Evolutionary conservation across 345 rosid genomes (phyloP).

Genomic region (Dovyalis caffra): DNA sequence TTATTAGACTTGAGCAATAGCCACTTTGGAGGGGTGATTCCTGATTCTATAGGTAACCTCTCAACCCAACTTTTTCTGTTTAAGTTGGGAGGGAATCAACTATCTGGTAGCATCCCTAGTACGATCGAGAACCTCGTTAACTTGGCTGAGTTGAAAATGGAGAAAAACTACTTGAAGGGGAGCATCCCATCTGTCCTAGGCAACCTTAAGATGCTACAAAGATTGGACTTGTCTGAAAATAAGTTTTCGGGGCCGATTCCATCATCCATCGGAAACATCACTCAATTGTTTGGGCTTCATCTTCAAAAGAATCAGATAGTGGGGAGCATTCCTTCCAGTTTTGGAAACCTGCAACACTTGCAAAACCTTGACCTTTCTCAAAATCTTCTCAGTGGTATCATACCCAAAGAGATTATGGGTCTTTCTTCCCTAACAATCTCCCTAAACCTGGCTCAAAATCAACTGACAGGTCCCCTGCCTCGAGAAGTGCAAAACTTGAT

Average conservation of each 20-base stretch:
- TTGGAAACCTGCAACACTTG: not conserved
- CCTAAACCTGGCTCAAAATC: not conserved
- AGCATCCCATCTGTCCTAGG: not conserved
- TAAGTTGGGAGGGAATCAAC: not conserved
- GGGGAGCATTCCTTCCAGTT: conserved; percentile 16
- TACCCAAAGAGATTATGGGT: conserved; percentile 10
- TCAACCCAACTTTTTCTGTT: not conserved
- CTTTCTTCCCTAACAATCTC: conserved; percentile 1
- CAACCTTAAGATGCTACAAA: not conserved
- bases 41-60: conserved; percentile 16
- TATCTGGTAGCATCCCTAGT: conserved; percentile 14
- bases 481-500: conserved; percentile 1
- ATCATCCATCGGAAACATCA: conserved; percentile 1
- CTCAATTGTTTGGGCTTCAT: not conserved
- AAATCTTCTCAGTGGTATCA: conserved; percentile 2
- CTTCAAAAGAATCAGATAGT: not conserved
- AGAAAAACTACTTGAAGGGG: conserved; percentile 1
- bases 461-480: not conserved
- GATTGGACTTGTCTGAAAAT: not conserved
- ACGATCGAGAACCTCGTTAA: conserved; percentile 6
- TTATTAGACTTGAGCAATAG: not conserved
- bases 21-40: conserved; percentile 1
- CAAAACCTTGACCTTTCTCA: not conserved
- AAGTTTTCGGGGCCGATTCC: conserved; percentile 4
- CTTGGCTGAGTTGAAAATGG: not conserved